Evolutionary conservation across 768 basidiomycete genomes (phyloP).

Genomic region (Lanmaoa rubissima): DNA sequence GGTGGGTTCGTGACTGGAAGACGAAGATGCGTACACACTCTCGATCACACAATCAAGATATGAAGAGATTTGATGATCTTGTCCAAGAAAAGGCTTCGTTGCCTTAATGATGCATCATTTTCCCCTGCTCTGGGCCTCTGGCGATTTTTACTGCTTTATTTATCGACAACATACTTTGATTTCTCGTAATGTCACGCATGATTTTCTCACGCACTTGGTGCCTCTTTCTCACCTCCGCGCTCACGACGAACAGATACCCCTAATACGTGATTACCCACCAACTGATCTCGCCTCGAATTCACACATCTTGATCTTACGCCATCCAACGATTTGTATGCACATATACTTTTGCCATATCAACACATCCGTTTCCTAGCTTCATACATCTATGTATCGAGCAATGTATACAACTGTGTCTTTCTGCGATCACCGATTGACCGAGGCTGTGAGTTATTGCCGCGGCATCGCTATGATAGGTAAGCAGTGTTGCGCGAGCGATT

Average conservation of each 20-base stretch:
- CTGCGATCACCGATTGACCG: conserved; percentile 10
- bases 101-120: conserved; percentile 23
- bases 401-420: conserved; percentile 11
- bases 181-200: conserved; percentile 23
- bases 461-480: conserved; percentile 18
- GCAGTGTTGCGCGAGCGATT: conserved; percentile 2
- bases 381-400: conserved; percentile 9
- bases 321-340: conserved; percentile 31
- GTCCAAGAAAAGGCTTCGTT: conserved; percentile 52
- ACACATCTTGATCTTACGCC: conserved; percentile 20
- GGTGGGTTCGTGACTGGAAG: conserved; percentile 68
- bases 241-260: conserved; percentile 33
- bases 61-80: conserved; percentile 48
- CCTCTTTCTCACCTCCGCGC: conserved; percentile 12
- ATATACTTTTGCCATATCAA: conserved; percentile 18
- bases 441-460: conserved; percentile 10
- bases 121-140: conserved; percentile 11
- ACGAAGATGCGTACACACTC: conserved; percentile 56
- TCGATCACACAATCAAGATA: conserved; percentile 46
- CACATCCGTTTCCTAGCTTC: conserved; percentile 1
- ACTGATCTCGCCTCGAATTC: conserved; percentile 7
- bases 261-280: conserved; percentile 32
- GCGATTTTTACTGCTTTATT: conserved; percentile 21
- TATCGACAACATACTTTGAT: conserved; percentile 14
- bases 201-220: conserved; percentile 21